Evolutionary conservation across 345 rosid genomes (phyloP), one percentile per base, ranked within the genome.

Genomic region (Populus davidiana): DNA sequence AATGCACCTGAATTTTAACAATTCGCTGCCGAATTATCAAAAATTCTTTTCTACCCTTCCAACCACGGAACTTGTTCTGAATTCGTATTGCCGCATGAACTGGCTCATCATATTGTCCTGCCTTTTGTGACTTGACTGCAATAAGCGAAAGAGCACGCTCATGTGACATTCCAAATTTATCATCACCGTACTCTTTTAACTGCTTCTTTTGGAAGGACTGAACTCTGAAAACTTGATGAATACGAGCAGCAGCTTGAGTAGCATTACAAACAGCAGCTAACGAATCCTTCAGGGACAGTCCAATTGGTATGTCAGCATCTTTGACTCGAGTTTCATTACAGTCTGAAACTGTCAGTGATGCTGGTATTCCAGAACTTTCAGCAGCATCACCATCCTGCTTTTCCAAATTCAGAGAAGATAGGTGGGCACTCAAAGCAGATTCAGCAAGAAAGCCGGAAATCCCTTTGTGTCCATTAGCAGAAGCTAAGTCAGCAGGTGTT

Each of bases 361-460:
- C 78, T 83, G 78, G 84, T 59, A 74, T 79, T 16, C 84, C 85
- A 67, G 79, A 76, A 2, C 70, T 78, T 41, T 50, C 73, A 36
- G 80, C 78, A 39, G 20, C 76, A 35, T 84, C 71, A 25, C 80
- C 79, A 70, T 72, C 80, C 75, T 73, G 77, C 17, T 85, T 86
- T 67, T 90, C 86, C 78, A 95, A 81, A 80, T 84, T 80, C 79
- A 95, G 91, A 62, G 85, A 80, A 41, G 83, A 72, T 74, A 93
- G 88, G 62, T 86, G 93, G 12, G 89, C 75, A 49, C 90, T 86
- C 85, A 92, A 80, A 76, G 88, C 82, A 81, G 84, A 91, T 76
- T 92, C 99, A 36, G 99, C 96, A 77, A 95, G 99, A 84, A 87
- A 95, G 73, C 93, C 99, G 52, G 98, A 90, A 64, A 92, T 95